Conservation (phyloP, 2,329 filamentous ascomycete genomes). For the Alternaria sp. region DNA sequence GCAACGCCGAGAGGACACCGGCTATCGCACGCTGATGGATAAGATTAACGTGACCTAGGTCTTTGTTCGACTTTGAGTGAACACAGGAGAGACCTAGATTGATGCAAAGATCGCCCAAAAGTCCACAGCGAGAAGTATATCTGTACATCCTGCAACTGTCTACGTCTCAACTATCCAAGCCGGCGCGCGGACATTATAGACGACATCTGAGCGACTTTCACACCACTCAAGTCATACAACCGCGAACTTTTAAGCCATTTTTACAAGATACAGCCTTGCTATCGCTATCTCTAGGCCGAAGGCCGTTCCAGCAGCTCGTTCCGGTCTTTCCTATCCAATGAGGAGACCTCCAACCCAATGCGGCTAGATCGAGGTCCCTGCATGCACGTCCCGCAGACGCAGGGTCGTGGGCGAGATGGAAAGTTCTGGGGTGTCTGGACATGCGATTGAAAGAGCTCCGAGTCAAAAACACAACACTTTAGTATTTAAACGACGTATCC, state of each 20-base stretch:
- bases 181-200: not conserved
- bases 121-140: fast-evolving
- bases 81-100: not conserved
- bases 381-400: constrained; percentile 9
- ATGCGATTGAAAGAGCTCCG: not conserved
- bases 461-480: not conserved
- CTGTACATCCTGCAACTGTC: too few relatives aligned
- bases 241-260: not conserved
- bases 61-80: not conserved
- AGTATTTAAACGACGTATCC: too few relatives aligned
- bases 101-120: not conserved
- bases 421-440: constrained; percentile 13
- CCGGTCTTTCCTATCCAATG: constrained; percentile 1
- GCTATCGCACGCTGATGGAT: not conserved
- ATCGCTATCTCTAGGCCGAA: not conserved
- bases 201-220: not conserved
- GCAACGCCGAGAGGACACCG: not conserved
- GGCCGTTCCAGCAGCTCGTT: constrained; percentile 4
- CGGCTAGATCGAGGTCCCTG: constrained; percentile 10
- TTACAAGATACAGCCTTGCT: not conserved
- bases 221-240: not conserved
- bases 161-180: fast-evolving
- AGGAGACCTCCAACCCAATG: not conserved
- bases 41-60: not conserved
- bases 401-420: constrained; percentile 14